Evolutionary conservation across 768 basidiomycete genomes (phyloP).

Genomic region (Antrodiella citrinella): DNA sequence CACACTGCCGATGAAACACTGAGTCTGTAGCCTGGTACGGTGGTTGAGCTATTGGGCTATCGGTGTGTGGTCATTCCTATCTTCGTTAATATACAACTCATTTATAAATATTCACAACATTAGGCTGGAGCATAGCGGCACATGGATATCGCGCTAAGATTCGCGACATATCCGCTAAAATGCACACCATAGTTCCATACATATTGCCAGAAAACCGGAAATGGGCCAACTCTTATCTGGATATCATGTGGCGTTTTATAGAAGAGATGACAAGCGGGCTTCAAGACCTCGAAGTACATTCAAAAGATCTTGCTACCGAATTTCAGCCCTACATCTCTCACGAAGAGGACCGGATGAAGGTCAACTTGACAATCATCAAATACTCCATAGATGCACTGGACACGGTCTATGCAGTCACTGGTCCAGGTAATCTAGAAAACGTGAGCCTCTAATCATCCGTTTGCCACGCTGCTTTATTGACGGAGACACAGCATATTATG

Average conservation of each 20-base stretch:
- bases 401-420: conserved; percentile 22
- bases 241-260: conserved; percentile 4
- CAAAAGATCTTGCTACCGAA: conserved; percentile 12
- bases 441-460: conserved; percentile 13
- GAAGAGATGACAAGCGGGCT: conserved; percentile 9
- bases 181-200: conserved; percentile 7
- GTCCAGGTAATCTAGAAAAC: conserved; percentile 24
- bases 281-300: conserved; percentile 8
- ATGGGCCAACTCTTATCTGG: conserved; percentile 21
- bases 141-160: conserved; percentile 10
- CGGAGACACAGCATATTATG: no score
- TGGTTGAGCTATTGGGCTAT: conserved; percentile 30
- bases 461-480: not conserved
- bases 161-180: conserved; percentile 1
- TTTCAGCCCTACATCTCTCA: conserved; percentile 16
- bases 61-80: conserved; percentile 14
- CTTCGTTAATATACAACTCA: not conserved
- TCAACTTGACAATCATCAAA: conserved; percentile 19
- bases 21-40: conserved; percentile 16
- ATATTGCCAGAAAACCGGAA: conserved; percentile 16
- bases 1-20: not conserved
- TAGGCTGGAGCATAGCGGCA: conserved; percentile 17
- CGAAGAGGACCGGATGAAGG: conserved; percentile 20
- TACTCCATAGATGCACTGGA: conserved; percentile 26
- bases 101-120: not conserved